A percentile compares a stretch with the other conserved stretches of the same genome.
Conservation (phyloP, 345 rosid species). For the Eutrema heterophyllum region DNA sequence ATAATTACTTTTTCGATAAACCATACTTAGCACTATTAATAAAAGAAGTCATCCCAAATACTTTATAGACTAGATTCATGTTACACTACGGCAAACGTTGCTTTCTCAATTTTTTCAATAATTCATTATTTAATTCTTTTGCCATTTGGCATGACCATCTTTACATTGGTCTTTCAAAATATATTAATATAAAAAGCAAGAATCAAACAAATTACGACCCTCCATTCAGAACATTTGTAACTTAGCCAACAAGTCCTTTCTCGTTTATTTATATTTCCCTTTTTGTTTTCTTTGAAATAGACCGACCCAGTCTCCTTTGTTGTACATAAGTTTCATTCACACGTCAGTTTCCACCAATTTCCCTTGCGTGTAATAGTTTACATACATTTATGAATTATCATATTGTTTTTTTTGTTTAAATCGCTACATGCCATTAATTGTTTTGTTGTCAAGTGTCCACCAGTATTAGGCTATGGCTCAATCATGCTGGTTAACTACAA, state of each 20-base stretch:
- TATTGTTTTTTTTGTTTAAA: background rate
- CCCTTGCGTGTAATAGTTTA: constrained; percentile 14
- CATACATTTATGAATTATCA: background rate
- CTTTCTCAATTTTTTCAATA: background rate
- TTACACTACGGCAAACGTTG: background rate
- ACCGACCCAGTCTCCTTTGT: constrained; percentile 1
- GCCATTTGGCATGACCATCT: background rate
- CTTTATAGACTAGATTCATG: background rate
- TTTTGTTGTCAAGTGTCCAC: background rate
- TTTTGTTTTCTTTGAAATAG: constrained; percentile 10
- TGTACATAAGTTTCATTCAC: background rate
- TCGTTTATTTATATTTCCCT: background rate
- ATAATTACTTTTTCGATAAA: background rate
- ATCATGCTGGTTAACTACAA: background rate
- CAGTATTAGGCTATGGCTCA: background rate
- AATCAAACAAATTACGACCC: constrained; percentile 10
- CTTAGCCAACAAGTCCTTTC: constrained; percentile 25
- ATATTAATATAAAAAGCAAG: background rate
- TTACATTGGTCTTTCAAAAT: background rate
- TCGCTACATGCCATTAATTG: background rate
- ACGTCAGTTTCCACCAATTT: constrained; percentile 18
- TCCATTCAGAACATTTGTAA: constrained; percentile 20
- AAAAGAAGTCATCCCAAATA: background rate
- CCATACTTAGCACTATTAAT: background rate
- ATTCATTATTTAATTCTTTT: background rate